Conservation (phyloP, 2,329 filamentous ascomycete species). For the Colletotrichum kahawae region DNA sequence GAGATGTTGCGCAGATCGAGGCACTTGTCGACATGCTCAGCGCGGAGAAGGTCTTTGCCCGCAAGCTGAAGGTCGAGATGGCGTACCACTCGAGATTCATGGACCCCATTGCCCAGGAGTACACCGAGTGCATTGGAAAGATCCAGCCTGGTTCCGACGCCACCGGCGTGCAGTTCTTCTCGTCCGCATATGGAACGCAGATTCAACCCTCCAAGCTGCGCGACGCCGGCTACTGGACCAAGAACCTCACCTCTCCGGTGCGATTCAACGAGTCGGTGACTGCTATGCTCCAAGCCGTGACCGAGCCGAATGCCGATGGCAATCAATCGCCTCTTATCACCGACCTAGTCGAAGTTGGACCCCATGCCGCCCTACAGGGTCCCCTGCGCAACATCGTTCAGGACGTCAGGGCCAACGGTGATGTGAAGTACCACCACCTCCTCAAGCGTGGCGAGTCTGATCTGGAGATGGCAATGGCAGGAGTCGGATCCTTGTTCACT, state of each 20-base stretch:
- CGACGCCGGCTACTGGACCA: not conserved
- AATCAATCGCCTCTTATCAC: not conserved
- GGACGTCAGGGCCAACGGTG: constrained; percentile 30
- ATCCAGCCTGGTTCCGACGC: not conserved
- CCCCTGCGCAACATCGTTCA: constrained; percentile 2
- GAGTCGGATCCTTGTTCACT: not conserved
- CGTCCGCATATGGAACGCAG: not conserved
- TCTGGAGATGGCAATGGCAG: constrained; percentile 23
- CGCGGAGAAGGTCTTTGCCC: constrained; percentile 22
- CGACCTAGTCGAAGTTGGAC: not conserved
- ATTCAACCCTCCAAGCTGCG: not conserved
- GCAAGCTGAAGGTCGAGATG: not conserved
- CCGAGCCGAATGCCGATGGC: not conserved
- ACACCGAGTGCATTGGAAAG: not conserved
- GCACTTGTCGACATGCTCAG: constrained; percentile 41
- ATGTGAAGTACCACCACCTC: not conserved
- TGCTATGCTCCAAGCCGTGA: not conserved
- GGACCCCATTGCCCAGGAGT: not conserved
- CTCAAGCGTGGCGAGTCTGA: not conserved
- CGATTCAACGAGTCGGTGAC: not conserved
- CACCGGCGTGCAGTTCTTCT: not conserved
- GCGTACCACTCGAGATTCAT: constrained; percentile 8
- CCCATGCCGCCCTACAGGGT: not conserved
- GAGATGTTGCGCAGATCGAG: constrained; percentile 48
- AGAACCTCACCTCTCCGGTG: not conserved